Conservation (phyloP, 108 stramenopile species). For the Craspedostauros australis region DNA sequence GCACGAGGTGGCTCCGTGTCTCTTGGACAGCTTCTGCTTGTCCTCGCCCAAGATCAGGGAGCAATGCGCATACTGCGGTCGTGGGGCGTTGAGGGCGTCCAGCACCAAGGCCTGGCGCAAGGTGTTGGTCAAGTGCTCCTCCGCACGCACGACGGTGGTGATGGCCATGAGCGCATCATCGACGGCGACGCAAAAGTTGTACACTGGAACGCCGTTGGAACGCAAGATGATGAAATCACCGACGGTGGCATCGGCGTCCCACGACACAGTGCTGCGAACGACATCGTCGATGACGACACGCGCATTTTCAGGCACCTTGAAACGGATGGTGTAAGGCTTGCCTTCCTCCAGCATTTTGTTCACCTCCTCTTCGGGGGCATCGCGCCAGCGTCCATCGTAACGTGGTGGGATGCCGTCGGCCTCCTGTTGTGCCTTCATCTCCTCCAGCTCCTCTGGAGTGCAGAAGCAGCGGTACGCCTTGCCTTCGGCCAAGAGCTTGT, state of each 20-base stretch:
- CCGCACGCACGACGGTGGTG: constrained; percentile 94
- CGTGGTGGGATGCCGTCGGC: constrained; percentile 71
- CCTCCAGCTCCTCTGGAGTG: constrained; percentile 90
- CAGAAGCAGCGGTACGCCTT: constrained; percentile 96
- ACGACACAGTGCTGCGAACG: constrained; percentile 88
- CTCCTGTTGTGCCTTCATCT: constrained; percentile 80
- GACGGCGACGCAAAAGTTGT: constrained; percentile 98
- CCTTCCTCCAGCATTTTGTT: constrained; percentile 73
- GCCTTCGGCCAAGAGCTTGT: constrained; percentile 53
- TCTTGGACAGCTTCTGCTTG: constrained; percentile 92
- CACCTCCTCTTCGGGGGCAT: constrained; percentile 86
- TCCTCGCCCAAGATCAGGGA: constrained; percentile 96
- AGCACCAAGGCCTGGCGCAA: constrained; percentile 86
- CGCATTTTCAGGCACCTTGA: constrained; percentile 81
- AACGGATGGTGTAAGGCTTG: constrained; percentile 82
- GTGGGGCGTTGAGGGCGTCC: constrained; percentile 82
- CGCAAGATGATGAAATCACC: constrained; percentile 96
- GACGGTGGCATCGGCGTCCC: constrained; percentile 96
- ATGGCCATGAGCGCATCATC: constrained; percentile 96
- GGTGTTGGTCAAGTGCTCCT: constrained; percentile 97
- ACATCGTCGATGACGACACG: constrained; percentile 90
- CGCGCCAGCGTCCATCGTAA: constrained; percentile 96
- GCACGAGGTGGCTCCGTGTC: constrained; percentile 96
- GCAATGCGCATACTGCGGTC: constrained; percentile 93
- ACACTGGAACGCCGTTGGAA: constrained; percentile 90